Percentiles rank a stretch among this genome's conserved stretches.
phyloP scores from a whole-genome alignment of 768 basidiomycete genomes.

The Kwoniella heveanensis region DNA sequence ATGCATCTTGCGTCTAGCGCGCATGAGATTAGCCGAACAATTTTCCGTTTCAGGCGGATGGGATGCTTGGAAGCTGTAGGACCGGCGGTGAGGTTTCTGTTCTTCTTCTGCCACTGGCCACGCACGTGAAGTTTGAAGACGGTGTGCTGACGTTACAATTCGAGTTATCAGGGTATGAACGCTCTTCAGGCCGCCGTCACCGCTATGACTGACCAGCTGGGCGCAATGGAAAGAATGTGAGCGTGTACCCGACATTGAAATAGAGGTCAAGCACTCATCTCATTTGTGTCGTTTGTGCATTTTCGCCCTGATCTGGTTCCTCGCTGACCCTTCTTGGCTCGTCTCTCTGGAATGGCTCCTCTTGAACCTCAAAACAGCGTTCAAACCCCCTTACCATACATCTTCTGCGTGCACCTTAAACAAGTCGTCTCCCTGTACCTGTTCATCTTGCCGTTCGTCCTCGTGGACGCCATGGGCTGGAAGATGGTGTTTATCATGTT shows the following conservation, averaged over 20 bases:
- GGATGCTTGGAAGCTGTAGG: constrained; percentile 86
- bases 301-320: too few species aligned
- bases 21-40: constrained; percentile 70
- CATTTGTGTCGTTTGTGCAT: too few species aligned
- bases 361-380: too few species aligned
- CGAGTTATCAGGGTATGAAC: constrained; percentile 64
- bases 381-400: constrained; percentile 46
- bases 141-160: constrained; percentile 8
- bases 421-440: constrained; percentile 94
- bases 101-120: neutral
- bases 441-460: constrained; percentile 82
- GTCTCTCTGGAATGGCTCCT: too few species aligned
- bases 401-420: constrained; percentile 77
- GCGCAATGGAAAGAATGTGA: constrained; percentile 83
- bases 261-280: too few species aligned
- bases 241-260: too few species aligned
- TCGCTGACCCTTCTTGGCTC: too few species aligned
- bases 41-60: constrained; percentile 76
- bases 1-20: constrained; percentile 60
- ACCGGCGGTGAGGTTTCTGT: constrained; percentile 81
- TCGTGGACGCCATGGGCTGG: constrained; percentile 79
- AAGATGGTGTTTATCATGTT: constrained; percentile 81
- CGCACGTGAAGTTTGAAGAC: neutral
- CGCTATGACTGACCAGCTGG: constrained; percentile 78
- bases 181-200: constrained; percentile 73